These are phyloP conservation scores for Nicotiana benthamiana DNA, from an alignment of 257 asterid genomes.

Conservation along the genomic window DNA sequence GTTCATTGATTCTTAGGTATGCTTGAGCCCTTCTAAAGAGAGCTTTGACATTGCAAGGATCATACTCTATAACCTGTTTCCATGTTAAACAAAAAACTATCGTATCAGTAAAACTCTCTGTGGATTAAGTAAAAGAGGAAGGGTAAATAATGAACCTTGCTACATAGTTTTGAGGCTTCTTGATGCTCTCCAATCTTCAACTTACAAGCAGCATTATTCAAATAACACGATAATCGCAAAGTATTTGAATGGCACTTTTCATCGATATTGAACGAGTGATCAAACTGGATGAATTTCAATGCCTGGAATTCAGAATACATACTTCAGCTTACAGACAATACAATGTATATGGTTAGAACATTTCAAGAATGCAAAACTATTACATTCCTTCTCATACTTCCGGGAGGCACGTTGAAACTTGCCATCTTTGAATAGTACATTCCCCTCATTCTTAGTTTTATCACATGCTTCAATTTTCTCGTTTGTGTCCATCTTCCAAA, in stretches of 20 bases:
- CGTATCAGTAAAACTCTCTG: too few relatives aligned
- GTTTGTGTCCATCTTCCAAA: constrained; percentile 50
- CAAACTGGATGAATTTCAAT: constrained; percentile 33
- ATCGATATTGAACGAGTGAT: constrained; percentile 34
- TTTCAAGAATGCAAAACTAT: neutral
- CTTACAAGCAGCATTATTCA: constrained; percentile 60
- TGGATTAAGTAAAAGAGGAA: too few relatives aligned
- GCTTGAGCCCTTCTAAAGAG: constrained; percentile 56
- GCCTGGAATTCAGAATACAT: constrained; percentile 29
- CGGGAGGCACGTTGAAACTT: constrained; percentile 39
- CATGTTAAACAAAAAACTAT: neutral
- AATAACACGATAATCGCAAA: constrained; percentile 30
- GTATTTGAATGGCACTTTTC: constrained; percentile 27
- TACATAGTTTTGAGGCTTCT: constrained; percentile 41
- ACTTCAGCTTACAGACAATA: neutral
- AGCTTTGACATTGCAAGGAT: constrained; percentile 42
- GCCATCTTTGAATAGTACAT: constrained; percentile 36
- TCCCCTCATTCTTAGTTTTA: constrained; percentile 40
- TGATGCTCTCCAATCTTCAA: constrained; percentile 38
- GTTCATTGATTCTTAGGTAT: constrained; percentile 29
- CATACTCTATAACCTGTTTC: constrained; percentile 40
- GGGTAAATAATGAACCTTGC: constrained; percentile 22
- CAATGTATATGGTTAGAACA: neutral
- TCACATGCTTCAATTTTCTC: constrained; percentile 38
- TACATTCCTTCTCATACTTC: constrained; percentile 63